phyloP scores from a whole-genome alignment of 2,329 filamentous ascomycete genomes.

The Onygenales sp. region DNA sequence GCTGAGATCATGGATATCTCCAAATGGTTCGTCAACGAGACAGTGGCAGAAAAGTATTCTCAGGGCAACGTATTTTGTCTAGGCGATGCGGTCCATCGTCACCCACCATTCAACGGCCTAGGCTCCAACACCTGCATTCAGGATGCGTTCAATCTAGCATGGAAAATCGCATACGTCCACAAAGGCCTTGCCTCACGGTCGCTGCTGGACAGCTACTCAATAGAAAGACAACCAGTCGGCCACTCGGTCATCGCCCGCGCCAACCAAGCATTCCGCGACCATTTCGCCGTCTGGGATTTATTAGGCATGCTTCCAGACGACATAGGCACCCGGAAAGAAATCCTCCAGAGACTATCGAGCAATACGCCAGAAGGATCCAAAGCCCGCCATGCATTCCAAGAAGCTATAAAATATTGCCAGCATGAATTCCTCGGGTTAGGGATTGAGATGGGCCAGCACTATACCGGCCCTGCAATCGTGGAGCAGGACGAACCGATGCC shows the following conservation, averaged over 20 bases:
- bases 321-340: constrained; percentile 28
- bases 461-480: constrained; percentile 39
- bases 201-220: constrained; percentile 20
- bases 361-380: constrained; percentile 27
- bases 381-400: constrained; percentile 31
- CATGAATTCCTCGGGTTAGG: constrained; percentile 49
- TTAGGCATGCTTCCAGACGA: constrained; percentile 36
- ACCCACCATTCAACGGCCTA: constrained; percentile 49
- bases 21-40: constrained; percentile 55
- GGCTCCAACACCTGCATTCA: constrained; percentile 28
- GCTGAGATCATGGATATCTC: constrained; percentile 45
- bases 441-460: constrained; percentile 51
- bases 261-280: constrained; percentile 48
- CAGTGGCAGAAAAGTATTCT: constrained; percentile 48
- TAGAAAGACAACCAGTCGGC: constrained; percentile 41
- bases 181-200: constrained; percentile 16
- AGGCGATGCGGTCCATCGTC: constrained; percentile 50
- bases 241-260: constrained; percentile 42
- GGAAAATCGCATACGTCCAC: constrained; percentile 23
- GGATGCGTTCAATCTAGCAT: constrained; percentile 26
- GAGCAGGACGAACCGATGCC: constrained; percentile 31
- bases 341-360: constrained; percentile 35
- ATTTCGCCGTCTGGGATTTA: constrained; percentile 37
- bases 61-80: constrained; percentile 45
- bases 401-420: constrained; percentile 34